phyloP scores from a whole-genome alignment of 73 alveolate species.

The Paramecium sexaurelia region DNA sequence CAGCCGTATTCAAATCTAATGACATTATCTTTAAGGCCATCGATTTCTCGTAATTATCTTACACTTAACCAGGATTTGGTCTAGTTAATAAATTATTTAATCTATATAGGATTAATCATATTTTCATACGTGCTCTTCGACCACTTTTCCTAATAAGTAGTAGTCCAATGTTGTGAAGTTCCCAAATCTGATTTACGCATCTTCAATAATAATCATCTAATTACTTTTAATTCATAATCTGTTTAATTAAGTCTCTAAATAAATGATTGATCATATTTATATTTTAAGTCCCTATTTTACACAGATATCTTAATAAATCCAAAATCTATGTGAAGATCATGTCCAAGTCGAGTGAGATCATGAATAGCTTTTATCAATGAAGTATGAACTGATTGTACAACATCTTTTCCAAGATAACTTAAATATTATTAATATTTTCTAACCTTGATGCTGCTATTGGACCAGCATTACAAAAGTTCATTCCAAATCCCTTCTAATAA shows the following conservation, averaged over 20 bases:
- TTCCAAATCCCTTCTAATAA: constrained; percentile 62
- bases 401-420: constrained; percentile 67
- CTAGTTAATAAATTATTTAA: constrained; percentile 43
- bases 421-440: not conserved
- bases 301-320: constrained; percentile 53
- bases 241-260: constrained; percentile 30
- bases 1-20: constrained; percentile 65
- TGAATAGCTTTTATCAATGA: constrained; percentile 54
- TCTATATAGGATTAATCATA: not conserved
- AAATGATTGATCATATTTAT: constrained; percentile 54
- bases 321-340: constrained; percentile 56
- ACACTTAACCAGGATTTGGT: constrained; percentile 56
- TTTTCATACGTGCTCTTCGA: constrained; percentile 27
- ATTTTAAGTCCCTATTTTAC: constrained; percentile 51
- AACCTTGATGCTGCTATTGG: constrained; percentile 70
- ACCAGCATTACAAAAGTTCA: constrained; percentile 68
- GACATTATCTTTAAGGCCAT: constrained; percentile 68
- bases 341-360: constrained; percentile 60
- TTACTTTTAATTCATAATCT: constrained; percentile 64
- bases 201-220: not conserved
- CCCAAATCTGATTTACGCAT: constrained; percentile 62
- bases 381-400: constrained; percentile 45
- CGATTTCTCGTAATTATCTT: constrained; percentile 61
- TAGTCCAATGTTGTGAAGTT: constrained; percentile 66
- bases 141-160: constrained; percentile 64